Evolutionary conservation across 495 filamentous ascomycete species (phyloP).

Genomic region (Pyronema domesticum): DNA sequence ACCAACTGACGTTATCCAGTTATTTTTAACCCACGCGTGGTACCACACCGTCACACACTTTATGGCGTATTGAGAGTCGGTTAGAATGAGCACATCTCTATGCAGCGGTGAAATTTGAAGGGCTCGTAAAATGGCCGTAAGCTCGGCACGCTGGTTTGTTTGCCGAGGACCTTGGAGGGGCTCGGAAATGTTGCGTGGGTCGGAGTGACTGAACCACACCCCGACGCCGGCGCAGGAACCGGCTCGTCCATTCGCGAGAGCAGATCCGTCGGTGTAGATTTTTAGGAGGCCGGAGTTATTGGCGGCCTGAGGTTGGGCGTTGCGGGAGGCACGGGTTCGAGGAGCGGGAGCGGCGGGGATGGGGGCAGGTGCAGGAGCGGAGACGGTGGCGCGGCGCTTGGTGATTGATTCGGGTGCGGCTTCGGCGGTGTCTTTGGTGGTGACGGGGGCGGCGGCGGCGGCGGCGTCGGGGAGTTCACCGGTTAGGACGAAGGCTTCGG

Average conservation of each 20-base stretch:
- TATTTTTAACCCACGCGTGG: slow-evolving; percentile 55
- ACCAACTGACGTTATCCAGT: slow-evolving; percentile 52
- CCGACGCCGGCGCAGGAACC: slow-evolving; percentile 68
- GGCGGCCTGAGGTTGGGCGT: neutral
- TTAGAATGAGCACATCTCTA: slow-evolving; percentile 47
- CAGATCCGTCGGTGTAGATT: slow-evolving; percentile 84
- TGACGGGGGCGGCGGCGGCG: neutral
- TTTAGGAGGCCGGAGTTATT: slow-evolving; percentile 30
- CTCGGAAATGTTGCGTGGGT: slow-evolving; percentile 56
- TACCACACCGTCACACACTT: slow-evolving; percentile 81
- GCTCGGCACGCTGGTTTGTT: slow-evolving; percentile 88
- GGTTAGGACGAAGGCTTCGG: slow-evolving; percentile 45
- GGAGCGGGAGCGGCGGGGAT: neutral
- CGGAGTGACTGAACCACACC: slow-evolving; percentile 36
- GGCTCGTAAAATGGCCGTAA: slow-evolving; percentile 71
- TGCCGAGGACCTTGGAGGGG: slow-evolving; percentile 53
- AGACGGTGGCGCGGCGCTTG: neutral
- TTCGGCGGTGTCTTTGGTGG: neutral
- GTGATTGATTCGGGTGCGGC: neutral
- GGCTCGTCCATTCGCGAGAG: slow-evolving; percentile 53
- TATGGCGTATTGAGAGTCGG: slow-evolving; percentile 76
- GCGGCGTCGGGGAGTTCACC: too few relatives aligned
- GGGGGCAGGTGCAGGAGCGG: neutral
- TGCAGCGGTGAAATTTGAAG: slow-evolving; percentile 50
- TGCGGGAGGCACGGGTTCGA: neutral